Conservation (phyloP, 1,284 basidiomycete genomes). For the Ganoderma lingzhi region DNA sequence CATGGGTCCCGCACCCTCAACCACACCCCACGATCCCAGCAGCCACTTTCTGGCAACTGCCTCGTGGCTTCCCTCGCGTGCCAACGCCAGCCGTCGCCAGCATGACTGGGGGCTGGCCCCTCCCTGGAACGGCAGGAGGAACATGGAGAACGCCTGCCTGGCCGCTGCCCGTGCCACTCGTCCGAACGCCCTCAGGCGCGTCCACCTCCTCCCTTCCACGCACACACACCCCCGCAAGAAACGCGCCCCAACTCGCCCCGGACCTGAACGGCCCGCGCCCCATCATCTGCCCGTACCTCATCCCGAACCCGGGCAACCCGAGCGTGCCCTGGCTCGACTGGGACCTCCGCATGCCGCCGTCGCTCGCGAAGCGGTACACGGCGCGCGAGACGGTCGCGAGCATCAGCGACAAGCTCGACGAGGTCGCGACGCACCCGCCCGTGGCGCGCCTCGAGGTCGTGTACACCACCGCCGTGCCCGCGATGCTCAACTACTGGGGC, state of each 20-base stretch:
- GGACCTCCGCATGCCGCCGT: constrained; percentile 47
- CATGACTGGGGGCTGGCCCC: constrained; percentile 41
- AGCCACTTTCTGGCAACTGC: constrained; percentile 27
- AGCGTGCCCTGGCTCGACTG: constrained; percentile 45
- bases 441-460: constrained; percentile 38
- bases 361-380: constrained; percentile 44
- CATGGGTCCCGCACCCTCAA: constrained; percentile 44
- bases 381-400: constrained; percentile 37
- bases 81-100: constrained; percentile 12
- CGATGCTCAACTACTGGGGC: constrained; percentile 41
- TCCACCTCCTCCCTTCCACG: not conserved
- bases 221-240: not conserved
- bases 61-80: constrained; percentile 16
- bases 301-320: constrained; percentile 46
- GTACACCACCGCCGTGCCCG: constrained; percentile 35
- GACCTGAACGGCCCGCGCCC: constrained; percentile 16
- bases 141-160: constrained; percentile 39
- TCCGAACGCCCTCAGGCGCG: not conserved
- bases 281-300: constrained; percentile 42
- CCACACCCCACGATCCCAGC: constrained; percentile 32
- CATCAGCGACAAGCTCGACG: constrained; percentile 23
- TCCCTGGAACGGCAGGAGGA: constrained; percentile 40
- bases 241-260: not conserved
- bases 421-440: constrained; percentile 40
- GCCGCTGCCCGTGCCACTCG: constrained; percentile 20